These are phyloP conservation scores for Schwanniomyces pseudopolymorphus DNA, from an alignment of 805 yeast genomes.

Conservation along the genomic window DNA sequence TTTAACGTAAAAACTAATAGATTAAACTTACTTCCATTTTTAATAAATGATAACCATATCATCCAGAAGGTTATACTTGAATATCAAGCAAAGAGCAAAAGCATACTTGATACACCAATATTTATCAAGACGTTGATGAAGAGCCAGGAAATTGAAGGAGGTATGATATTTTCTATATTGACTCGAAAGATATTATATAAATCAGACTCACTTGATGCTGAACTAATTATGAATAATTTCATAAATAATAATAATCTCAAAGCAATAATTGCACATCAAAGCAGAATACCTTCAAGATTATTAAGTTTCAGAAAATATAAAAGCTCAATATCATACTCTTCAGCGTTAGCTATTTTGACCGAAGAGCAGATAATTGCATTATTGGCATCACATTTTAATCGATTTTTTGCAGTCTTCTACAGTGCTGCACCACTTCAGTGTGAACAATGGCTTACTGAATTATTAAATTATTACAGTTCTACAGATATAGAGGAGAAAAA, in stretches of 20 bases:
- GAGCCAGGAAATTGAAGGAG: conserved; percentile 13
- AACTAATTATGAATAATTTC: conserved; percentile 4
- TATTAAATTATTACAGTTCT: neutral
- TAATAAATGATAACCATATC: conserved; percentile 7
- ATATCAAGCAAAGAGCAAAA: conserved; percentile 4
- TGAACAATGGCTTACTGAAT: conserved; percentile 3
- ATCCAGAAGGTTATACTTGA: conserved; percentile 5
- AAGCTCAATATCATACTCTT: neutral
- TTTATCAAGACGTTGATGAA: conserved; percentile 9
- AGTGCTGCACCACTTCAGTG: conserved; percentile 1
- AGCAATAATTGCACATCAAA: conserved; percentile 9
- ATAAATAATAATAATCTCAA: conserved; percentile 9
- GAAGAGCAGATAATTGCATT: neutral
- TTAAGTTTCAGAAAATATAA: conserved; percentile 4
- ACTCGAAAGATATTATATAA: conserved; percentile 9
- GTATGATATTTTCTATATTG: conserved; percentile 9
- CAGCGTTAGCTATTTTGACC: neutral
- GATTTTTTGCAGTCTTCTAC: conserved; percentile 4
- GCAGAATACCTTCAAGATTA: conserved; percentile 7
- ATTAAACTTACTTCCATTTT: conserved; percentile 12
- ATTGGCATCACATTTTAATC: conserved; percentile 5
- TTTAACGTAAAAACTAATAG: conserved; percentile 5
- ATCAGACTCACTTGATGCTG: conserved; percentile 5
- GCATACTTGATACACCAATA: conserved; percentile 1
- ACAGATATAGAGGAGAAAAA: neutral